Base-by-base conservation (phyloP, 225 moss, liverwort and hornwort genomes). In the Marchantia polymorpha region DNA sequence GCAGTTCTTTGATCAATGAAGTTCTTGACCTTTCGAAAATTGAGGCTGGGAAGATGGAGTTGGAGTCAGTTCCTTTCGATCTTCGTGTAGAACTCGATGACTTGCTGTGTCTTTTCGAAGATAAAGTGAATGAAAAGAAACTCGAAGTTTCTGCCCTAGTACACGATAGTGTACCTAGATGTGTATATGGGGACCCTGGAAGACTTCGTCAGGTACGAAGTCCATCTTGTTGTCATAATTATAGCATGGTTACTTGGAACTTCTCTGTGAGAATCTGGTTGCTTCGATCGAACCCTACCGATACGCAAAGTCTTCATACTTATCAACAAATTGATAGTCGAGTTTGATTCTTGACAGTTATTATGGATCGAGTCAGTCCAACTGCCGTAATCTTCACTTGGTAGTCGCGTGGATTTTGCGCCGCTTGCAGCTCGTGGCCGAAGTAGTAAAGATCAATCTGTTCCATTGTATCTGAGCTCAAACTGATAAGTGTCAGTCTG, bases 1-100 rank as follows among this genome's bases (percentile, higher is more conserved):
- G 79, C 80, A 93, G 95, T 46, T 89, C 85, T 80, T 89, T 96
- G 52, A 96, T 96, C 81, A 96, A 96, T 77, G 96, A 96, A 81
- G 96, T 96, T 11, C 90, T 96, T 46, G 96, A 96, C 81, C 86
- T 96, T 78, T 94, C 96, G 16, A 96, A 96, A 83, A 96, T 96
- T 50, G 94, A 94, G 84, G 92, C 96, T 0, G 96, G 96, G 4
- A 92, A 86, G 86, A 96, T 96, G 96, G 94, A 92, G 75, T 86
- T 96, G 0, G 96, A 96, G 80, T 87, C 90, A 0, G 91, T 94
- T 79, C 72, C 91, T 6, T 92, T 91, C 71, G 90, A 96, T 82
- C 84, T 96, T 67, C 94, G 96, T 6, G 88, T 90, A 80, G 92
- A 92, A 81, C 85, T 94, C 70, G 96, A 96, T 72, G 89, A 89